Evolutionary conservation across 169 alveolate species (phyloP).

Genomic region (Ichthyophthirius multifiliis): DNA sequence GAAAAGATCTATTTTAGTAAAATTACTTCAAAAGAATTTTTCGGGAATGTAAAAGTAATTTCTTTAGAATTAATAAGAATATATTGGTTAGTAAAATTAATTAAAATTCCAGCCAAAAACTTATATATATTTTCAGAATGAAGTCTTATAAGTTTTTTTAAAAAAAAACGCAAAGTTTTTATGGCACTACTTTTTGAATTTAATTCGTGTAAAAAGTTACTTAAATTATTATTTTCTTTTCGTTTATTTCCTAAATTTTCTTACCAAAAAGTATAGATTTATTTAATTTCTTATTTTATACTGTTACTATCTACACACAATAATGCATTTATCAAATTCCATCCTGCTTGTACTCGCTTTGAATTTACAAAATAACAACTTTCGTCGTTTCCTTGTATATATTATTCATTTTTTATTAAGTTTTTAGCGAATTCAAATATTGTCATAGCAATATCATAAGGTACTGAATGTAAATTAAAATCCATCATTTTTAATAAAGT

Average conservation of each 20-base stretch:
- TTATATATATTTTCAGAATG: not conserved
- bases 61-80: not conserved
- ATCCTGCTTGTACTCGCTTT: not conserved
- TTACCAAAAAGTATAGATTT: not conserved
- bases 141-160: not conserved
- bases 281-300: not conserved
- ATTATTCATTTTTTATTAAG: not conserved
- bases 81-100: not conserved
- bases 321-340: not conserved
- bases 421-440: conserved; percentile 6
- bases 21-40: not conserved
- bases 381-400: no score
- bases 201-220: not conserved
- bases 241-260: not conserved
- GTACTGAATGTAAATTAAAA: not conserved
- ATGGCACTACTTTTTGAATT: not conserved
- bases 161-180: not conserved
- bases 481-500: not conserved
- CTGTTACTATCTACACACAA: not conserved
- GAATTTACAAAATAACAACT: not conserved
- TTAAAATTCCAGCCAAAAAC: not conserved
- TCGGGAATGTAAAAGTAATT: not conserved
- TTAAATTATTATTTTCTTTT: not conserved
- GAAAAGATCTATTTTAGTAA: not conserved
- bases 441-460: conserved; percentile 7